Base-by-base conservation (phyloP, 139 green algal genomes). In the Closterium sp. region DNA sequence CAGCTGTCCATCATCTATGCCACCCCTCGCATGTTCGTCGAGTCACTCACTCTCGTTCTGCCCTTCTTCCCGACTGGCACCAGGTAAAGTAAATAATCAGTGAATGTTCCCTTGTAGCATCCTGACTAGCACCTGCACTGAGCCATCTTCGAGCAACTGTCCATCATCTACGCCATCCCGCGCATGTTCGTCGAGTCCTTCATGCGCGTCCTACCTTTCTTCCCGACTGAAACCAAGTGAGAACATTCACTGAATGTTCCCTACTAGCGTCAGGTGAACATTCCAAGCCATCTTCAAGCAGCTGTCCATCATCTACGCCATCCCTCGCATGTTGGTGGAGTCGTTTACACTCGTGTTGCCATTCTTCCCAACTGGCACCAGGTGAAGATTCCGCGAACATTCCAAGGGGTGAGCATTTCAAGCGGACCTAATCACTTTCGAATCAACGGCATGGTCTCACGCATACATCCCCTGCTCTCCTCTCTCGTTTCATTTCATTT, bases 1-100 rank as follows among this genome's bases (percentile, higher is more conserved):
- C 98, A 99, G 95, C 96, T 99, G 42, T 98, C 96, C 34, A 97
- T 99, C 91, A 99, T 99, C 88, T 99, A 99, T 93, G 97, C 98
- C 84, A 96, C 99, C 50, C 98, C 98, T 1, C 95, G 97, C 22
- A 97, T 99, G 79, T 99, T 99, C 91, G 97, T 99, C 7, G 96
- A 95, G 87, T 98, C 96, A 34, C 99, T 99, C 96, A 99, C 98
- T 21, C 95, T 99, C 0, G 98, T 99, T n/a, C 96, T 99, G 86
- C 98, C 98, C 70, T 99, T 99, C 96, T 99, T 99, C 94, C 98
- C 98, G 0, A 99, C 98, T 0, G 79, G 79, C 5, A 87, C 79
- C 19, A 29, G n/a, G 50, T 70, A 10, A 17, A 94, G 79, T 70
- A 4, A 70, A 70, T 4, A 70, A 17, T 70, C 45, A 70, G 0